Evolutionary conservation across 768 basidiomycete species (phyloP), one percentile per base, ranked within the genome.

Genomic region (Suillus bovinus): DNA sequence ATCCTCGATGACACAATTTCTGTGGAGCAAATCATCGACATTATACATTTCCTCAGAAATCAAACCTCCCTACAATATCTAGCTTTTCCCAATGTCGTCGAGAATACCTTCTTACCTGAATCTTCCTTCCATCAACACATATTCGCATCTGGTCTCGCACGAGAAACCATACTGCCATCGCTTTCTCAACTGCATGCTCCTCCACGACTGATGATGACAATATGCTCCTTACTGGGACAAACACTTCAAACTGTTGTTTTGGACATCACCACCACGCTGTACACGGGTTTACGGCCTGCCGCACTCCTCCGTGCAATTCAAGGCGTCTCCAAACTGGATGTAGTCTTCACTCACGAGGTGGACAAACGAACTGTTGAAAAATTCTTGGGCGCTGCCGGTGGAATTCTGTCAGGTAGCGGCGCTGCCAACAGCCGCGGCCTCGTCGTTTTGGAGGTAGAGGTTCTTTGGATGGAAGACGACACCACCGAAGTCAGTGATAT

Each of bases 341-440:
- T 74, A 39, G 41, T 74, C 44, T 74, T 74, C 46, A 67, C 62
- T 3, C 63, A 73, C n/a, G 74, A 71, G 27, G 73, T 74, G n/a
- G 73, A 74, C 55, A 74, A 70, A 66, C 60, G 73, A 54, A 74
- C 74, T 0, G 72, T 70, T 11, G 73, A 75, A 44, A 74, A 74
- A 36, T 74, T 74, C 41, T 70, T 74, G 27, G 71, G 66, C 0
- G 61, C 67, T 0, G 69, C 70, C 20, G 73, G 73, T 17, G 64
- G 60, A 38, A 67, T 68, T 54, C 31, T 74, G 14, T 61, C 69
- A 1, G 68, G 66, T 5, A 61, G 54, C 10, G 50, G 27, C 14
- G 17, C 56, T 16, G 47, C 61, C 38, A 67, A 63, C 33, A 20
- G 36, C 0, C 63, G 38, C 11, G 66, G 60, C 11, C 64, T 74